Percentiles rank a stretch among this genome's conserved stretches.
Conservation (phyloP, 805 yeast species). For the Cyberlindnera japonica region DNA sequence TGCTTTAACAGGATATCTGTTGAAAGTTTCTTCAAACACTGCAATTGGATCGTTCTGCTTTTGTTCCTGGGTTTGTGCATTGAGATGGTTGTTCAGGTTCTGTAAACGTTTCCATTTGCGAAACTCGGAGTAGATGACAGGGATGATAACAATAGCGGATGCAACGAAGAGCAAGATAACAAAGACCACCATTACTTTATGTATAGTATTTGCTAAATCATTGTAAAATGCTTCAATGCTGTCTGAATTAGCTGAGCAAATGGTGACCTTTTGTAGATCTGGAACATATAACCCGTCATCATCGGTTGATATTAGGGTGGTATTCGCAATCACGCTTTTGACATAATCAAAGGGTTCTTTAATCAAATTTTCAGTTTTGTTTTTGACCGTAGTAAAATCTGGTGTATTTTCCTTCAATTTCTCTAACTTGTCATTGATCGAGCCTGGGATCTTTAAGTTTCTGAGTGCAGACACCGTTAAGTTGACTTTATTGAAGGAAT, state of each 20-base stretch:
- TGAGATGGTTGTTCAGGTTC: constrained; percentile 28
- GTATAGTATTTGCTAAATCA: constrained; percentile 25
- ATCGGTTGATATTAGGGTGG: constrained; percentile 20
- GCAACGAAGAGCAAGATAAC: constrained; percentile 36
- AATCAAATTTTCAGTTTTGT: constrained; percentile 52
- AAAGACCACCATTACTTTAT: constrained; percentile 36
- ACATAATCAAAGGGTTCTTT: constrained; percentile 56
- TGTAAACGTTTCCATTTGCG: constrained; percentile 45
- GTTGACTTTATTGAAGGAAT: constrained; percentile 45
- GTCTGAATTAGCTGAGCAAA: constrained; percentile 39
- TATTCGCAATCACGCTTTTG: constrained; percentile 37
- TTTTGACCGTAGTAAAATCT: constrained; percentile 59
- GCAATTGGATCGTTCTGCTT: constrained; percentile 17
- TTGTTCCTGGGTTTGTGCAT: background rate
- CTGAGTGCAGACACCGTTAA: constrained; percentile 53
- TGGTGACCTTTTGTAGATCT: constrained; percentile 27
- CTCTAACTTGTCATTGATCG: constrained; percentile 56
- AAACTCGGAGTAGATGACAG: constrained; percentile 43
- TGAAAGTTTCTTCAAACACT: constrained; percentile 22
- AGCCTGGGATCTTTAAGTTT: constrained; percentile 59
- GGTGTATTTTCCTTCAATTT: constrained; percentile 53
- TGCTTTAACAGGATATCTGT: constrained; percentile 22
- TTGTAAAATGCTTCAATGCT: constrained; percentile 39
- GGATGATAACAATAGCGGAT: constrained; percentile 41
- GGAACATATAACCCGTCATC: constrained; percentile 39